Conservation (phyloP, 1,139 yeast species). For the Lodderomyces pseudojiufengensis region DNA sequence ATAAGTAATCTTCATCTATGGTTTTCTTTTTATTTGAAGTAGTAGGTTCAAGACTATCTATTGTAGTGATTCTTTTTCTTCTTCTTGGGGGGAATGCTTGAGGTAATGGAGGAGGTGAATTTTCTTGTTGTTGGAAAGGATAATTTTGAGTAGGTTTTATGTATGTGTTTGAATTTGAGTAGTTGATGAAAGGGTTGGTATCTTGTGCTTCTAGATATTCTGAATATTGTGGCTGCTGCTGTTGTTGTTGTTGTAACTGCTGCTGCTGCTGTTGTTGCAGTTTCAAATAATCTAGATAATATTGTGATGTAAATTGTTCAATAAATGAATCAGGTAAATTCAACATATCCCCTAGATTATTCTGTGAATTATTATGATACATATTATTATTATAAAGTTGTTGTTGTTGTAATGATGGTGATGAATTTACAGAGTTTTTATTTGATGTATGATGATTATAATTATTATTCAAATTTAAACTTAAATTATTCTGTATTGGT, state of each 20-base stretch:
- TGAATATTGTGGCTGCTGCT: conserved; percentile 5
- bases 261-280: conserved; percentile 11
- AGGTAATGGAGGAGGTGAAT: conserved; percentile 13
- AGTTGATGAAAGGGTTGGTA: conserved; percentile 34
- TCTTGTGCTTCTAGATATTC: conserved; percentile 2
- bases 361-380: conserved; percentile 3
- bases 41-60: conserved; percentile 19
- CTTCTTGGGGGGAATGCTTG: conserved; percentile 19
- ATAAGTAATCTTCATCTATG: conserved; percentile 37
- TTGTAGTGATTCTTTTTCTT: conserved; percentile 35
- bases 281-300: conserved; percentile 10
- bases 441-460: conserved; percentile 6
- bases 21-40: conserved; percentile 15
- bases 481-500: background rate
- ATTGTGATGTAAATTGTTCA: conserved; percentile 21
- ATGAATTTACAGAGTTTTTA: conserved; percentile 16
- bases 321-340: conserved; percentile 31
- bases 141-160: conserved; percentile 17
- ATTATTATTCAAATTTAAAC: conserved; percentile 4
- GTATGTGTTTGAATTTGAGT: conserved; percentile 37
- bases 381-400: conserved; percentile 7
- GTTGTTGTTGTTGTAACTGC: conserved; percentile 11
- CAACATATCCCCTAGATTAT: conserved; percentile 24
- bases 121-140: conserved; percentile 8
- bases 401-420: conserved; percentile 17